phyloP scores from a whole-genome alignment of 805 yeast genomes.

The Helenozyma rhizophorensis region DNA sequence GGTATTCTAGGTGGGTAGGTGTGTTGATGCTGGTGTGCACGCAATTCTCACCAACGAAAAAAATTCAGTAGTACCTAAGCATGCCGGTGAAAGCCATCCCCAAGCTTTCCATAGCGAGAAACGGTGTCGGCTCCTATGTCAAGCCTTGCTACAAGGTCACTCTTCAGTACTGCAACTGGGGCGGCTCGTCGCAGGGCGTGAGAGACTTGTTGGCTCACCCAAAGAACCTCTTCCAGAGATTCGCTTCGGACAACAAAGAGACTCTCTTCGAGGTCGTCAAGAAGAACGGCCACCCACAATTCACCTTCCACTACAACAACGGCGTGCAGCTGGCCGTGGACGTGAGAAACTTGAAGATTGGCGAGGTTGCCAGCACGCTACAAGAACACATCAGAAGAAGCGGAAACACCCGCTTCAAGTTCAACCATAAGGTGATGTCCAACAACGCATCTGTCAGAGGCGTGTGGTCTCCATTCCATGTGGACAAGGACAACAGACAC shows the following conservation, averaged over 20 bases:
- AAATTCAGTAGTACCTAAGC: neutral
- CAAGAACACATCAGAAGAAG: constrained; percentile 60
- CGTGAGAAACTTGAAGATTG: constrained; percentile 65
- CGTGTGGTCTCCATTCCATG: constrained; percentile 95
- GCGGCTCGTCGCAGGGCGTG: constrained; percentile 88
- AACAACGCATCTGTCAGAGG: constrained; percentile 87
- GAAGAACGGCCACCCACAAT: constrained; percentile 80
- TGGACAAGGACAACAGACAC: constrained; percentile 38
- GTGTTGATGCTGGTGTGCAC: too few relatives aligned
- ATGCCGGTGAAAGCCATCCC: constrained; percentile 61
- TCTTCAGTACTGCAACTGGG: constrained; percentile 88
- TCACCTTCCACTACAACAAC: constrained; percentile 35
- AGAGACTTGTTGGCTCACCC: constrained; percentile 28
- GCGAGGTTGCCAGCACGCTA: constrained; percentile 61
- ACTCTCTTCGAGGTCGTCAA: constrained; percentile 68
- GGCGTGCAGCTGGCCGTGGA: constrained; percentile 48
- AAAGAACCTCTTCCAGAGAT: constrained; percentile 48
- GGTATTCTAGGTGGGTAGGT: too few relatives aligned
- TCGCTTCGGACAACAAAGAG: constrained; percentile 60
- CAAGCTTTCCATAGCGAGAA: constrained; percentile 58
- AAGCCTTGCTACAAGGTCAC: constrained; percentile 72
- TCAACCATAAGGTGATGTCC: constrained; percentile 71
- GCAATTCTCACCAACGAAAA: neutral
- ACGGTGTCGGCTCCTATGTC: constrained; percentile 73
- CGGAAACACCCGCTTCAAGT: constrained; percentile 63